phyloP scores from a whole-genome alignment of 805 yeast genomes.

The Pichia nanzhaoensis region DNA sequence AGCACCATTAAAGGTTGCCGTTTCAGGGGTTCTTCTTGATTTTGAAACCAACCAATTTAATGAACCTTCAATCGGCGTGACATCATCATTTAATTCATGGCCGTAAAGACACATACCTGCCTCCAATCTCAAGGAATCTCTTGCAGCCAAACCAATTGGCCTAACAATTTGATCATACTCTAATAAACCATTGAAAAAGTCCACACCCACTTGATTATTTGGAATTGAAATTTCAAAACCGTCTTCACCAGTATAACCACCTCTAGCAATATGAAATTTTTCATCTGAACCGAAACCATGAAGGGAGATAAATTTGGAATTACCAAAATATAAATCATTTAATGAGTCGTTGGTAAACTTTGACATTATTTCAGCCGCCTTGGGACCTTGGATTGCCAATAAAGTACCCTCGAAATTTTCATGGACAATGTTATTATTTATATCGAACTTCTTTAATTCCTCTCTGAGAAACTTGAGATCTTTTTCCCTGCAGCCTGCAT shows the following conservation, averaged over 20 bases:
- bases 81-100: slow-evolving; percentile 72
- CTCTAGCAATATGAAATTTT: slow-evolving; percentile 75
- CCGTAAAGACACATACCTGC: slow-evolving; percentile 99
- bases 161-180: slow-evolving; percentile 45
- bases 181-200: slow-evolving; percentile 56
- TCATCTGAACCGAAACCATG: slow-evolving; percentile 34
- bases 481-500: slow-evolving; percentile 89
- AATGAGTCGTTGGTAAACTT: slow-evolving; percentile 57
- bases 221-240: slow-evolving; percentile 91
- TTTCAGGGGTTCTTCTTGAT: slow-evolving; percentile 50
- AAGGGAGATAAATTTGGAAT: slow-evolving; percentile 43
- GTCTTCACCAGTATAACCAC: slow-evolving; percentile 98
- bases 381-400: slow-evolving; percentile 91
- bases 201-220: slow-evolving; percentile 43
- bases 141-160: slow-evolving; percentile 96
- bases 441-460: slow-evolving; percentile 37
- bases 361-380: slow-evolving; percentile 61
- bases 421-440: slow-evolving; percentile 24
- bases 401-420: slow-evolving; percentile 63
- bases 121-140: slow-evolving; percentile 91
- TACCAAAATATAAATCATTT: slow-evolving; percentile 65
- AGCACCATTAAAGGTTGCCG: slow-evolving; percentile 67
- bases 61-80: slow-evolving; percentile 84
- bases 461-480: slow-evolving; percentile 59
- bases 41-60: slow-evolving; percentile 88